Base-by-base conservation (phyloP, 202 grass and related monocot genomes). In the Carex arenaria region DNA sequence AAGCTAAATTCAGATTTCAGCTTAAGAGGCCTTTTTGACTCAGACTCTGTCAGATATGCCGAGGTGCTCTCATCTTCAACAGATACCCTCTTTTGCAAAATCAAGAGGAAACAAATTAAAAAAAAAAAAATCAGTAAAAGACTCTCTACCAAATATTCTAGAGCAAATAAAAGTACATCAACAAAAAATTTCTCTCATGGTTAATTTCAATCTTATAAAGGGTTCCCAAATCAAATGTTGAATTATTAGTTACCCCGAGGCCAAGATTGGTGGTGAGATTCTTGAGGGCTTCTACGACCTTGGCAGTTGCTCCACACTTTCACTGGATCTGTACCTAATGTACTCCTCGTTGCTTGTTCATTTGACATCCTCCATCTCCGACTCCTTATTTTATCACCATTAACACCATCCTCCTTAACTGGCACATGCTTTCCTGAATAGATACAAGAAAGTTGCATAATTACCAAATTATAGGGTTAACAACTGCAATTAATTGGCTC, bases 11-110 rank as follows among this genome's bases (percentile, higher is more conserved):
- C 14, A 72, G 42, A 63, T 23, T 81, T 81, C 42, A 80, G 88
- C 85, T 84, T 88, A 73, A 93, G 90, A 87, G 88, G 87, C 40
- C 83, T 90, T 90, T 99, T 92, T 55, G 88, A 87, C 74, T 85
- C 87, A 42, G 91, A 83, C 75, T 95, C 87, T 43, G 78, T 69
- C 86, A 80, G 90, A 83, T 26, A 26, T 43, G 85, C 18, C 63
- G 93, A 91, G 81, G 84, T 66, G 70, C 28, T 87, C 84, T 93
- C 87, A 78, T 89, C 86, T 86, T 87, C 89, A 67, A 88, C 89
- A 91, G 73, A 83, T 17, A 90, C 78, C 90, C 86, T 95, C 96
- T 98, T 86, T 78, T 12, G 0, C 30, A 23, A 51, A 57, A 57
- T 19, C 52, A 78, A 78, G 52, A 36, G 36, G 57, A 76, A 34